Base-by-base conservation (phyloP, 1,284 basidiomycete species). In the Cutaneotrichosporon sp. region DNA sequence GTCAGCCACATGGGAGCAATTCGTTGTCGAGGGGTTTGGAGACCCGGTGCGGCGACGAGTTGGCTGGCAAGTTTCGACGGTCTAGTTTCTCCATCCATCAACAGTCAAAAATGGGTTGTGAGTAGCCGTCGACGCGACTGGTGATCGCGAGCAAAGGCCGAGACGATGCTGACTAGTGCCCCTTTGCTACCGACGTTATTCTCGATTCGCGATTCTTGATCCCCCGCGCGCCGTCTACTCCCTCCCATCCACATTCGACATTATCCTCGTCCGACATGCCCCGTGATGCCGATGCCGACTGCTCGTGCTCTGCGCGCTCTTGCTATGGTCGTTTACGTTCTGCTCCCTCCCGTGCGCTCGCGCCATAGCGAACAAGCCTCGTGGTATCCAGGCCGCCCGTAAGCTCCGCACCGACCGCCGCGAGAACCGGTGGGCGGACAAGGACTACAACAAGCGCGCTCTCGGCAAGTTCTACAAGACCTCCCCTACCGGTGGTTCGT, bases 391-490 rank as follows among this genome's bases (percentile, higher is more conserved):
- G 82, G 94, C 96, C 75, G 96, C 93, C 74, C 89, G 96, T 79
- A 97, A 97, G 82, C 90, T 98, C 75, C 87, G 92, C 75, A 92
- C 83, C 73, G 83, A 86, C 79, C 88, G 96, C 72, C 85, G 92
- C 67, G 87, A 88, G 79, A 97, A 97, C 84, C 88, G 93, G 79
- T 99, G 96, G 96, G 92, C 96, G 79, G 96, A 99, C 81, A 94
- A 94, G 79, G 82, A 86, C 57, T 99, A 97, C 84, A 99, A 98
- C 85, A 99, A 98, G 81, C 90, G 96, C 74, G 94, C 96, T 56
- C 87, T 99, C 60, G 96, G 96, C 65, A 99, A 98, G 81, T 86
- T 97, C 79, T 99, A 94, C 87, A 97, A 96, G 82, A 98, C 96
- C 74, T 98, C 96, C 43, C 96, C 96, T 52, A 98, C 96, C 62